Base-by-base conservation (phyloP, 768 basidiomycete genomes). In the Collybia sordida region DNA sequence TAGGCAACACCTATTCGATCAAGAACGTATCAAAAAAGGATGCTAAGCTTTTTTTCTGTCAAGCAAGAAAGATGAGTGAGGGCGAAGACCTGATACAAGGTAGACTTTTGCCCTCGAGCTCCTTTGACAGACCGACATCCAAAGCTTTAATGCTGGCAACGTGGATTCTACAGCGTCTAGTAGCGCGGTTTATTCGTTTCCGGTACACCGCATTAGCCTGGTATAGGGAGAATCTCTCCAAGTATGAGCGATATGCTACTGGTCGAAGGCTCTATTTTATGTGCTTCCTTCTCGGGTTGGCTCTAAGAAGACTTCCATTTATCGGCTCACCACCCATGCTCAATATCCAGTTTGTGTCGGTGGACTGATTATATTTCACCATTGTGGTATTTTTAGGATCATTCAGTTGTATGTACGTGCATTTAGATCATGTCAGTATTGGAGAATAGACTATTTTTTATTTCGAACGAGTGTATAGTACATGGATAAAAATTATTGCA, bases 1-100 rank as follows among this genome's bases (percentile, higher is more conserved):
- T 56, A 94, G 93, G 93, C 17, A 98, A 98, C 65, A 81, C 80
- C 7, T 98, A 98, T 64, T 82, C 83, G 51, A 92, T 98, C 60
- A 82, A 90, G 61, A 98, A 98, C 69, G 86, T 97, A 18, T 80
- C 78, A 17, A 79, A 86, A 42, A 83, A 89, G 28, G 85, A 88
- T 42, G 92, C 86, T 18, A 83, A 80, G 59, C 68, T 98, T 6
- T 97, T 96, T 73, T 98, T 98, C 71, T 86, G 93, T 0, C 96
- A 98, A 71, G 91, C 90, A n/a, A 71, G 78, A 23, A 78, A 77
- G 53, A 40, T 43, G 41, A 49, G 17, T 27, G 47, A 40, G 18
- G 28, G 31, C 6, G 37, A 39, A 15, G 49, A 48, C 25, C 6
- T 17, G 18, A 36, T 24, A 28, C 31, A 15, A 17, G 39, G 51